A percentile compares a stretch with the other conserved stretches of the same genome.
These are phyloP conservation scores for Hericium coralloides DNA, from an alignment of 768 basidiomycete species.

Conservation along the genomic window DNA sequence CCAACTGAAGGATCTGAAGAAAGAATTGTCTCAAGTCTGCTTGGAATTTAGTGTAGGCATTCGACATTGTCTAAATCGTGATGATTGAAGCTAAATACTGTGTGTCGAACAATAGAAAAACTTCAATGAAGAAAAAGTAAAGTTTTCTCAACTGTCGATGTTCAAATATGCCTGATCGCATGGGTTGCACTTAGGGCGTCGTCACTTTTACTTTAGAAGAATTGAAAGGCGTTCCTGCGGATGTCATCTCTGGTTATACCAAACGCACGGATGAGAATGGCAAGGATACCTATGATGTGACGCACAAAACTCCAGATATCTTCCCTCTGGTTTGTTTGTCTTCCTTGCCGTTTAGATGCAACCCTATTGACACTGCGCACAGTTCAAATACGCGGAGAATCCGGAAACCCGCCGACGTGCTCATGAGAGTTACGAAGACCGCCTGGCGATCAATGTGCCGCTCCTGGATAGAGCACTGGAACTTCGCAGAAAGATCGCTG, in stretches of 20 bases:
- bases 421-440: conserved; percentile 57
- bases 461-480: conserved; percentile 58
- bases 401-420: conserved; percentile 62
- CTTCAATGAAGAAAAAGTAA: conserved; percentile 81
- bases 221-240: conserved; percentile 70
- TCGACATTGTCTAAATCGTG: not conserved
- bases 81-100: not conserved
- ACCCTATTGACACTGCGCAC: not conserved
- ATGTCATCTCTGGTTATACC: conserved; percentile 70
- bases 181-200: conserved; percentile 32
- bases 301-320: conserved; percentile 78
- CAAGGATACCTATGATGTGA: conserved; percentile 59
- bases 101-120: conserved; percentile 47
- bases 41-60: conserved; percentile 67
- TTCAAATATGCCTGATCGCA: not conserved
- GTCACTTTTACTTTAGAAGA: conserved; percentile 64
- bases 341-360: not conserved
- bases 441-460: conserved; percentile 61
- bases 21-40: conserved; percentile 66
- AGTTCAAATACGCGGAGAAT: conserved; percentile 77
- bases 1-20: conserved; percentile 53
- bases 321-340: conserved; percentile 52
- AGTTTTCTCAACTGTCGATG: conserved; percentile 4
- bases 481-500: conserved; percentile 62
- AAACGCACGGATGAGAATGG: conserved; percentile 47